phyloP scores from a whole-genome alignment of 305 asterid species.

The Monarda citriodora region DNA sequence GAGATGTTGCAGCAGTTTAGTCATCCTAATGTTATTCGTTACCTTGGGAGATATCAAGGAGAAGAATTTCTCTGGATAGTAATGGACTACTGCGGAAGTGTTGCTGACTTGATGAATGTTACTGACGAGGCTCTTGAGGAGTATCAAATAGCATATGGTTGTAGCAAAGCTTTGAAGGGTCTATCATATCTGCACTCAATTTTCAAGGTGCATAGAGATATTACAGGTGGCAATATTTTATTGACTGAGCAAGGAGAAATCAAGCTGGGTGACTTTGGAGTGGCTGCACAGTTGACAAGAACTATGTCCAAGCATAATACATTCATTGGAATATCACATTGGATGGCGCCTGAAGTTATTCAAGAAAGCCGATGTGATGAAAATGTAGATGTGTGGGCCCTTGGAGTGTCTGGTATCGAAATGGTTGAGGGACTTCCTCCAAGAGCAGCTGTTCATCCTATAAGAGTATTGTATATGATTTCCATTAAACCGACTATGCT shows the following conservation, averaged over 20 bases:
- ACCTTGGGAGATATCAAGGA: conserved; percentile 98
- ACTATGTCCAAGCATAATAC: conserved; percentile 99
- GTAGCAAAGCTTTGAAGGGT: conserved; percentile 98
- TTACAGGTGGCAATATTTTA: conserved; percentile 98
- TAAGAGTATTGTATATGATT: conserved; percentile 99
- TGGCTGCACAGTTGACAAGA: conserved; percentile 99
- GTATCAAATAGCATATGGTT: conserved; percentile 89
- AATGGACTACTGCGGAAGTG: conserved; percentile 99
- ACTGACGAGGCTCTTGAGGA: conserved; percentile 94
- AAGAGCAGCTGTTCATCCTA: conserved; percentile 99
- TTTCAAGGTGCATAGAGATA: conserved; percentile 99
- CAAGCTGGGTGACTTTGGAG: conserved; percentile 99
- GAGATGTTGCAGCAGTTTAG: conserved; percentile 99
- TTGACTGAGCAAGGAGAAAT: conserved; percentile 99
- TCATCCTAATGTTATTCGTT: conserved; percentile 99
- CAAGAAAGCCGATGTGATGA: conserved; percentile 99
- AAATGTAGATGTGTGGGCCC: conserved; percentile 99
- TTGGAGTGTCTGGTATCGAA: conserved; percentile 99
- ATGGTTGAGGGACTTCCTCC: conserved; percentile 99
- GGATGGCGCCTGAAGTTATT: conserved; percentile 99
- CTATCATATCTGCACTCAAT: conserved; percentile 96
- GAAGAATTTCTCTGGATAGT: conserved; percentile 99
- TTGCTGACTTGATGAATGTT: conserved; percentile 95
- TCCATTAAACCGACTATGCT: conserved; percentile 99
- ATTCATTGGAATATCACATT: conserved; percentile 95